phyloP scores from a whole-genome alignment of 306 rosid species.

The Ziziphus jujuba region DNA sequence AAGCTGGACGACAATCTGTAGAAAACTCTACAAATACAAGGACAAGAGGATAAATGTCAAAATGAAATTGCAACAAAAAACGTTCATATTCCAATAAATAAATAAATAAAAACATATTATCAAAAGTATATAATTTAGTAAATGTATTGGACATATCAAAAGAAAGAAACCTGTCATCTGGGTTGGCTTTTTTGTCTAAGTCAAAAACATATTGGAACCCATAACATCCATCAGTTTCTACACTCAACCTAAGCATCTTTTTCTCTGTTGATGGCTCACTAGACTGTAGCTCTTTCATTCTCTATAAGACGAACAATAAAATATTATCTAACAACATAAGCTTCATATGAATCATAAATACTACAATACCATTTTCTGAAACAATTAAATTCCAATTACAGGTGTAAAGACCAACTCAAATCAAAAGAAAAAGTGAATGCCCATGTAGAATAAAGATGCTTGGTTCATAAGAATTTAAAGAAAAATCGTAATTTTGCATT shows the following conservation, averaged over 20 bases:
- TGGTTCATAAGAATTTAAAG: not conserved
- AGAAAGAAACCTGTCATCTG: slow-evolving; percentile 70
- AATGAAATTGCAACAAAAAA: not conserved
- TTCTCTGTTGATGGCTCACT: slow-evolving; percentile 41
- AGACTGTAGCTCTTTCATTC: slow-evolving; percentile 70
- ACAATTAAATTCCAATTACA: not conserved
- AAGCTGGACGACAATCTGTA: no score
- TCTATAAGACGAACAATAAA: slow-evolving; percentile 40
- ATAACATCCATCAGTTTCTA: slow-evolving; percentile 95
- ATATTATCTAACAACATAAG: not conserved
- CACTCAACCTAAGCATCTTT: slow-evolving; percentile 79
- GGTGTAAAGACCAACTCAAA: not conserved
- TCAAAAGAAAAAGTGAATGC: not conserved
- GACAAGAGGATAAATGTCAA: not conserved
- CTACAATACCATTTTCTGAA: not conserved
- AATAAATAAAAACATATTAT: not conserved
- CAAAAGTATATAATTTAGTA: no score
- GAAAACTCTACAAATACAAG: slow-evolving; percentile 55
- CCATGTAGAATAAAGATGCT: not conserved
- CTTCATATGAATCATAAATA: not conserved
- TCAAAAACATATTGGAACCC: slow-evolving; percentile 94
- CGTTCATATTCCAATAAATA: not conserved
- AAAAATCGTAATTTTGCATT: no score
- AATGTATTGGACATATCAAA: no score
- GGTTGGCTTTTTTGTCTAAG: slow-evolving; percentile 60